Conservation (phyloP, 768 basidiomycete species). For the Hygrocybe coccinea region DNA sequence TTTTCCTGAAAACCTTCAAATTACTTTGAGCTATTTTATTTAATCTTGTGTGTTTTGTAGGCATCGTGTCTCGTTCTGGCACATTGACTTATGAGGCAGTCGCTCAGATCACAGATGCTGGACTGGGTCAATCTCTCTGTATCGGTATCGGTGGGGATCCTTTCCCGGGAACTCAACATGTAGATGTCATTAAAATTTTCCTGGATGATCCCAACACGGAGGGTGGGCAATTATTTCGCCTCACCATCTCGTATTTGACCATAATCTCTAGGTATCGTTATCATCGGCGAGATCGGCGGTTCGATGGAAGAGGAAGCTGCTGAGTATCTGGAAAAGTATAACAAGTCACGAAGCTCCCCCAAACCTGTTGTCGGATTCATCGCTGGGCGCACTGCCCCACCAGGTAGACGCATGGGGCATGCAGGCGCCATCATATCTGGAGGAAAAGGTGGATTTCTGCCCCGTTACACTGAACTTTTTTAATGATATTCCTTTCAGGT, state of each 20-base stretch:
- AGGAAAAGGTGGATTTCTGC: constrained; percentile 69
- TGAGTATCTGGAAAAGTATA: constrained; percentile 88
- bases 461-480: background rate
- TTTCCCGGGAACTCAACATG: constrained; percentile 92
- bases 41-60: constrained; percentile 33
- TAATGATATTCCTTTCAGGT: constrained; percentile 37
- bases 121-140: constrained; percentile 93
- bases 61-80: constrained; percentile 92
- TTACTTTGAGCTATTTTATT: background rate
- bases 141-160: constrained; percentile 98
- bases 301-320: constrained; percentile 99
- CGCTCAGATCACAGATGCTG: constrained; percentile 91
- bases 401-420: constrained; percentile 96
- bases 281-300: constrained; percentile 98
- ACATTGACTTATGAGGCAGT: constrained; percentile 99
- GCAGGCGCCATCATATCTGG: constrained; percentile 98
- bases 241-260: background rate
- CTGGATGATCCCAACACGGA: constrained; percentile 91
- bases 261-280: constrained; percentile 69
- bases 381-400: constrained; percentile 95
- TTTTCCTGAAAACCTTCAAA: background rate
- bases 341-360: constrained; percentile 78
- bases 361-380: constrained; percentile 99
- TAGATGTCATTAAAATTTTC: constrained; percentile 95
- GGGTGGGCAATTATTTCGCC: constrained; percentile 44